Percentiles rank a stretch among this genome's conserved stretches.
These are phyloP conservation scores for Erythrophleum fordii DNA, from an alignment of 306 rosid species.

Conservation along the genomic window DNA sequence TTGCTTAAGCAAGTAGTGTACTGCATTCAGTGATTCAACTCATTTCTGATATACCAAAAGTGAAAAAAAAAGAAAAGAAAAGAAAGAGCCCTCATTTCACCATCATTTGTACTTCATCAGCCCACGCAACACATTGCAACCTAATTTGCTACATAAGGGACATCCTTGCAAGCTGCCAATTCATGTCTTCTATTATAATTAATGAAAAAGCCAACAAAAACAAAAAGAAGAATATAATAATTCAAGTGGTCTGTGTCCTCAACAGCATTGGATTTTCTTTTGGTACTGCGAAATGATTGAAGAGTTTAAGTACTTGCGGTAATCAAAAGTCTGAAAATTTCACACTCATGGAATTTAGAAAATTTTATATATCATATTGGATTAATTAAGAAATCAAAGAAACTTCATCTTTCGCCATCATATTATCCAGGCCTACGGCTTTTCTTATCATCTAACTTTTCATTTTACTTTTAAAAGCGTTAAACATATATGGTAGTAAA, in stretches of 20 bases:
- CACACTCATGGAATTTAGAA: background rate
- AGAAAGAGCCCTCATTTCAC: no score
- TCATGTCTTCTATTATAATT: background rate
- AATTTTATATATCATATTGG: background rate
- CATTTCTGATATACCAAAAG: no score
- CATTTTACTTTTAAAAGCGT: constrained; percentile 23
- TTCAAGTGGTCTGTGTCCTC: no score
- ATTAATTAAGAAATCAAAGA: background rate
- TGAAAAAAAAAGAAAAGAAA: no score
- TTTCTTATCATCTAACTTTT: constrained; percentile 40
- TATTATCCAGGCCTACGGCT: background rate
- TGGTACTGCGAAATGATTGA: background rate
- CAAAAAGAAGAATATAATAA: background rate
- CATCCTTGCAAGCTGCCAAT: background rate
- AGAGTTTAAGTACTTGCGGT: background rate
- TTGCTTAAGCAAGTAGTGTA: no score
- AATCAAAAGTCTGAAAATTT: background rate
- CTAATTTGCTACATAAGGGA: background rate
- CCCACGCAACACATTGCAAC: background rate
- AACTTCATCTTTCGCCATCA: constrained; percentile 34
- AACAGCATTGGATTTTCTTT: background rate
- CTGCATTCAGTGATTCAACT: no score
- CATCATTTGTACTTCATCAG: no score
- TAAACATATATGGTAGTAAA: constrained; percentile 5
- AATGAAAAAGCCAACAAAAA: background rate